Percentiles rank a stretch among this genome's conserved stretches.
phyloP scores from a whole-genome alignment of 192 early-diverging fungal genomes.

The Entomortierella chlamydospora region DNA sequence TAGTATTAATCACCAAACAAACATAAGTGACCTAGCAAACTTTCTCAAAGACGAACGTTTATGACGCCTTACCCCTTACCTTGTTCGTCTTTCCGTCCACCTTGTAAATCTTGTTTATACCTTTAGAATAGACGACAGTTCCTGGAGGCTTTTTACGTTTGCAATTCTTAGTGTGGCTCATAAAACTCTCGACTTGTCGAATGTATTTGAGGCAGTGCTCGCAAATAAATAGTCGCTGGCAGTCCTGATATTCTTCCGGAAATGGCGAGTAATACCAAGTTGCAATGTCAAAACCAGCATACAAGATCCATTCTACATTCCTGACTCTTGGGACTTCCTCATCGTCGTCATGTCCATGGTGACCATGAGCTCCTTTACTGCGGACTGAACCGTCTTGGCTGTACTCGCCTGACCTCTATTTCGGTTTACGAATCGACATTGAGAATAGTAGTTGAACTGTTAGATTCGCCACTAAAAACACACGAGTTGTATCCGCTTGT shows the following conservation, averaged over 20 bases:
- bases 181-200: conserved; percentile 69
- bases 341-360: conserved; percentile 33
- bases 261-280: conserved; percentile 97
- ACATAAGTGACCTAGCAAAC: too few species aligned
- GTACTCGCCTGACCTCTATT: too few species aligned
- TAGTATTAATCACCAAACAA: too few species aligned
- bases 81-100: conserved; percentile 90
- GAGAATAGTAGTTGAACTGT: too few species aligned
- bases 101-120: conserved; percentile 76
- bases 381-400: conserved; percentile 4
- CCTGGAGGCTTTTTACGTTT: conserved; percentile 77
- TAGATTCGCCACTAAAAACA: too few species aligned
- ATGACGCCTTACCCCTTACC: too few species aligned
- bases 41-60: too few species aligned
- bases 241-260: conserved; percentile 85
- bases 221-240: conserved; percentile 84
- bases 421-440: too few species aligned
- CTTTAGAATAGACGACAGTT: conserved; percentile 82
- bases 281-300: conserved; percentile 87
- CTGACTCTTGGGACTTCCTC: conserved; percentile 40
- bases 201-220: conserved; percentile 96
- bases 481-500: too few species aligned
- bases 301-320: conserved; percentile 66
- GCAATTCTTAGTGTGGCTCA: conserved; percentile 64
- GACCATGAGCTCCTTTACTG: too few species aligned